Evolutionary conservation across 2,329 filamentous ascomycete genomes (phyloP).

Genomic region (Fusarium sacchari): DNA sequence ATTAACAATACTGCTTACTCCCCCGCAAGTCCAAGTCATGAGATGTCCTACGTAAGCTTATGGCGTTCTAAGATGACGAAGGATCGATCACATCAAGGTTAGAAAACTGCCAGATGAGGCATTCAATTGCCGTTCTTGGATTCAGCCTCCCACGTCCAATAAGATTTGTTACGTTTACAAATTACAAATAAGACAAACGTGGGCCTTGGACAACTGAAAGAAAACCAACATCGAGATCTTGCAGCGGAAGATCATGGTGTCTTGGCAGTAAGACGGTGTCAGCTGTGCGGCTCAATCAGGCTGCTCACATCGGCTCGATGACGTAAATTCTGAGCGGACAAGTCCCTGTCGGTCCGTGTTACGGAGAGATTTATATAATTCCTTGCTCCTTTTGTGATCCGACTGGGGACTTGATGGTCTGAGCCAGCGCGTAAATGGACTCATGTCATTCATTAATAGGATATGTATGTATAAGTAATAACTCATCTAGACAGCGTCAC

Average conservation of each 20-base stretch:
- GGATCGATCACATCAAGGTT: rapidly evolving
- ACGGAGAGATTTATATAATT: not conserved
- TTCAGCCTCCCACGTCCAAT: too few relatives aligned
- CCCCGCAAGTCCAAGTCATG: not conserved
- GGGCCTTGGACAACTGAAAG: not conserved
- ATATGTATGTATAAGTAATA: not conserved
- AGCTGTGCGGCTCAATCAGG: not conserved
- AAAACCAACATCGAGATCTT: not conserved
- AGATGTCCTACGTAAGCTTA: not conserved
- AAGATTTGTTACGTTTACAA: rapidly evolving
- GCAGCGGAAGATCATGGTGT: not conserved
- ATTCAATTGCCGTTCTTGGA: not conserved
- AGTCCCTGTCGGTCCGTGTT: rapidly evolving
- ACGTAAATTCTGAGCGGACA: not conserved
- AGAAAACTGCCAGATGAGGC: rapidly evolving
- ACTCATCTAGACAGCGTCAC: not conserved
- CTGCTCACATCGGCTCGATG: rapidly evolving
- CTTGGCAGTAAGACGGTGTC: not conserved
- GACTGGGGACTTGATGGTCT: rapidly evolving
- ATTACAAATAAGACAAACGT: not conserved
- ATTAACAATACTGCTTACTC: not conserved
- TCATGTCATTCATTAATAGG: not conserved
- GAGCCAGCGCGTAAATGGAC: rapidly evolving
- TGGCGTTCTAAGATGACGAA: not conserved
- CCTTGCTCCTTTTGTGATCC: not conserved